Base-by-base conservation (phyloP, 2,329 filamentous ascomycete genomes). In the Colletotrichum tamarilloi region DNA sequence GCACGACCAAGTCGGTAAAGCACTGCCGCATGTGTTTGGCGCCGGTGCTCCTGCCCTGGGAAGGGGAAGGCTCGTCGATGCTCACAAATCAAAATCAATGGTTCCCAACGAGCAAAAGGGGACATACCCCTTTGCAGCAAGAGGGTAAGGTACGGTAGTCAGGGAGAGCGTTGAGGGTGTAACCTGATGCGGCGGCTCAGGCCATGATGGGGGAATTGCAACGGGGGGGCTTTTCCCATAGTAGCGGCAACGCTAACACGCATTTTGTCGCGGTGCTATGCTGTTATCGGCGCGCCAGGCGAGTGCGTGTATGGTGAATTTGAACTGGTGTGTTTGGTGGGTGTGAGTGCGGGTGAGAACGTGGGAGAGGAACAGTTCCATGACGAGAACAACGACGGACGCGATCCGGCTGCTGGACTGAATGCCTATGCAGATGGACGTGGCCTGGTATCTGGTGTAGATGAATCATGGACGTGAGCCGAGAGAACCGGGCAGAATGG, bases 401-500 rank as follows among this genome's bases (percentile, higher is more conserved):
- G n/a, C 32, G 62, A 68, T 22, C n/a, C 30, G 22, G 32, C 5
- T 59, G 26, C n/a, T 42, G 38, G 16, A 42, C 30, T 32, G 14
- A 42, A 19, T 58, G 14, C 16, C 19, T 49, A 12, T 62, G 42
- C 30, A 68, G 46, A 63, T 16, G 58, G 19, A 38, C 5, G n/a
- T n/a, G 22, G 22, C 35, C 24, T 22, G 9, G 59, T 24, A 35
- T 30, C 32, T 42, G 53, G 24, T 26, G 8, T 26, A 30, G 26
- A 12, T 59, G 38, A 26, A 22, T 58, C 8, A 24, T 32, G n/a
- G 26, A 26, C 22, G 30, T 14, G 32, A 49, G 60, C 66, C 67
- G 70, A 64, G 28, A 22, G 46, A 62, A 52, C 67, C 67, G 60
- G 6, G 55, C 56, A 69, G 62, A 62, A 73, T 70, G 70, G 67